phyloP scores from a whole-genome alignment of 106 monocot genomes.

The Gastrodia elata region DNA sequence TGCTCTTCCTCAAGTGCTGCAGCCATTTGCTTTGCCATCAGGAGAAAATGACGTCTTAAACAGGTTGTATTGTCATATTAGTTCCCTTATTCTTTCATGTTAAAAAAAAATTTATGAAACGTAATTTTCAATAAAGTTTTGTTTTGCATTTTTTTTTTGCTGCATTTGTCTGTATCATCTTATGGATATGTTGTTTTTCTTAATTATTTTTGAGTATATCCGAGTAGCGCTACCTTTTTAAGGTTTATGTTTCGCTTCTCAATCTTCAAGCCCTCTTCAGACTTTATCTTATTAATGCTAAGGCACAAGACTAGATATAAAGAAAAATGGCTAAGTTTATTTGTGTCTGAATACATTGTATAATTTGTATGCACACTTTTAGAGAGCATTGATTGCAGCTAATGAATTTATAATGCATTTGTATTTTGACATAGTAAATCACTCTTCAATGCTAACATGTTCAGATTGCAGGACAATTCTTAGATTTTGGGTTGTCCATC shows the following conservation, averaged over 20 bases:
- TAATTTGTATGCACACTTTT: background rate
- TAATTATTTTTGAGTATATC: background rate
- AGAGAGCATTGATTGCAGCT: background rate
- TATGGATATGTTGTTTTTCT: background rate
- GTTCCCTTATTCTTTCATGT: background rate
- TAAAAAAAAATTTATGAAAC: background rate
- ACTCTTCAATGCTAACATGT: background rate
- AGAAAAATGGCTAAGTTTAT: background rate
- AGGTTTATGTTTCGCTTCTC: background rate
- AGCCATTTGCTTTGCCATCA: constrained; percentile 85
- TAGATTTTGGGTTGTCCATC: constrained; percentile 96
- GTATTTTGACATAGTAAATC: background rate
- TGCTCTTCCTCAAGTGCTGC: constrained; percentile 90
- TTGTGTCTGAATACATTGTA: background rate
- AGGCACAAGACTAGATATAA: no score
- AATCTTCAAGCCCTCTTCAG: no score
- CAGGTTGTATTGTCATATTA: constrained; percentile 34
- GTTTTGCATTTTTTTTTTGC: background rate
- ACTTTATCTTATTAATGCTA: no score
- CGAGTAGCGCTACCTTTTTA: background rate
- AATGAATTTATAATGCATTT: background rate
- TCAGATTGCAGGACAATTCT: constrained; percentile 60
- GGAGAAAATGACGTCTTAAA: constrained; percentile 87
- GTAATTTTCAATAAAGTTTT: background rate
- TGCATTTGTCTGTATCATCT: background rate